Base-by-base conservation (phyloP, 2,329 filamentous ascomycete species). In the Aquanectria penicillioides region DNA sequence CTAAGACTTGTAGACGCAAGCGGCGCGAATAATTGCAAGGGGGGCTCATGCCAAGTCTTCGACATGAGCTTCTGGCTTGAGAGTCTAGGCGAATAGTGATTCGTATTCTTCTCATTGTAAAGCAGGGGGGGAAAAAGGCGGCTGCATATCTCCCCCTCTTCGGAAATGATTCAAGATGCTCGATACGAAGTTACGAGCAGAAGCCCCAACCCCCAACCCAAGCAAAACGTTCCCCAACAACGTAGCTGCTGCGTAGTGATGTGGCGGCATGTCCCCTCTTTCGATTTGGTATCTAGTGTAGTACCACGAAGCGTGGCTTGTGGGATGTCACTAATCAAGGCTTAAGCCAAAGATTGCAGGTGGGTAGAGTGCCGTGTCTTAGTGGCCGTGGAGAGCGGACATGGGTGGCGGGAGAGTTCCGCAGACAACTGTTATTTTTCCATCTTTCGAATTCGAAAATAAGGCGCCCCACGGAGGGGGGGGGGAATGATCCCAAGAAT, bases 301-400 rank as follows among this genome's bases (percentile, higher is more conserved):
- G 23, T 50, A 37, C 46, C 46, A 46, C 15, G 23, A 31, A 50
- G 53, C 37, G 54, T 51, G 54, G 46, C 54, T 38, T 57, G 38
- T 46, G 47, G 25, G 12, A 38, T 46, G 38, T 43, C 26, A 28
- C 28, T 41, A 41, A 28, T 43, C 37, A 31, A 33, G 48, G 18
- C 37, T 43, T 43, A 28, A 28, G 26, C 49, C 49, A 25, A 44
- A 44, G 38, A 44, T 44, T 33, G 12, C 28, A 50, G 29, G 47
- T 29, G 22, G 49, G 49, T n/a, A 23, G 43, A 37, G 22, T 37
- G 46, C 29, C 29, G 31, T 57, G 53, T 57, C 53, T 57, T 18
- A 37, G 25, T 29, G 13, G 17, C 29, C 13, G 29, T 57, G 20
- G 37, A 57, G 18, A 37, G 29, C 6, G 17, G 17, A 22, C 17